phyloP scores from a whole-genome alignment of 768 basidiomycete species.

The Tricholoma terreum region DNA sequence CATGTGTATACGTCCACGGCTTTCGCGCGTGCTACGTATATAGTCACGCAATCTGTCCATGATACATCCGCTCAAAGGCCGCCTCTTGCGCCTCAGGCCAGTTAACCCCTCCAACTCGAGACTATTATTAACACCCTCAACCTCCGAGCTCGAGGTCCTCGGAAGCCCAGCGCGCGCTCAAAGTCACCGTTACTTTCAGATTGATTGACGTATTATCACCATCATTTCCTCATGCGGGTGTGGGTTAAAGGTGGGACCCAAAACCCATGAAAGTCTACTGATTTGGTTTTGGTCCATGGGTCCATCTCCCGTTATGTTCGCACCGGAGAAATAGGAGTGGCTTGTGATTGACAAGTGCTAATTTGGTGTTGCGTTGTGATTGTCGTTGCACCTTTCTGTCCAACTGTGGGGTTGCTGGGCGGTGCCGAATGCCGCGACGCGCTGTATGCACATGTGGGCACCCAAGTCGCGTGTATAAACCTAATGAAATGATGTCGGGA shows the following conservation, averaged over 20 bases:
- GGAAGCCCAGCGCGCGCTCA: not conserved
- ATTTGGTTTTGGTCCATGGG: not conserved
- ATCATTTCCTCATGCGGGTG: not conserved
- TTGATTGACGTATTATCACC: not conserved
- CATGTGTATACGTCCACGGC: not conserved
- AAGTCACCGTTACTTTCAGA: not conserved
- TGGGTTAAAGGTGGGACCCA: not conserved
- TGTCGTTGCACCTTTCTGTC: too few relatives aligned
- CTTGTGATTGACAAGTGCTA: not conserved
- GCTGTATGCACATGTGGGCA: too few relatives aligned
- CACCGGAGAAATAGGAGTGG: not conserved
- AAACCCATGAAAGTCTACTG: too few relatives aligned
- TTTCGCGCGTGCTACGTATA: not conserved
- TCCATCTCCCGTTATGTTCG: not conserved
- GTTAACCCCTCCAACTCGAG: not conserved
- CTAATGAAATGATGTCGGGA: too few relatives aligned
- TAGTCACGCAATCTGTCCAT: not conserved
- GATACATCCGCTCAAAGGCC: not conserved
- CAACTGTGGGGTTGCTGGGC: too few relatives aligned
- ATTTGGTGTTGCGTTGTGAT: not conserved
- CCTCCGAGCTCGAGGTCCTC: not conserved
- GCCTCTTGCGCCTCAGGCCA: not conserved
- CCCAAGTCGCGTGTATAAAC: too few relatives aligned
- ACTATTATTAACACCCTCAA: not conserved
- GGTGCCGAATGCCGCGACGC: too few relatives aligned